Base-by-base conservation (phyloP, 768 basidiomycete genomes). In the Suillus subalutaceus region DNA sequence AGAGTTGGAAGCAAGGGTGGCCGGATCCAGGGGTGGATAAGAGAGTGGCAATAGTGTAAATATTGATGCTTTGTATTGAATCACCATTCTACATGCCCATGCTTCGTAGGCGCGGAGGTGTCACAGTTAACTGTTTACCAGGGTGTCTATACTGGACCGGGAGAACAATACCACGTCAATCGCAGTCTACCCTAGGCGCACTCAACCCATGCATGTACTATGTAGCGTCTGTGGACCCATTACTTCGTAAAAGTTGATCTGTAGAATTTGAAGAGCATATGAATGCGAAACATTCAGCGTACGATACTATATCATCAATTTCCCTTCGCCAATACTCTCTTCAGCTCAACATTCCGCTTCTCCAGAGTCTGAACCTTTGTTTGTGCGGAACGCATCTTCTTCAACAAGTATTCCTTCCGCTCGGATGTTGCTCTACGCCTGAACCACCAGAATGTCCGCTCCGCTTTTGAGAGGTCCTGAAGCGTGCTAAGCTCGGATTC, bases 401-500 rank as follows among this genome's bases (percentile, higher is more conserved):
- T 84, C 70, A 90, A 75, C 62, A 97, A 76, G 75, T 90, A 91
- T 44, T 80, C 83, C 26, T 86, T 87, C 65, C 97, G 84, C 66
- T 84, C 81, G 40, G 79, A 80, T 52, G 88, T 83, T 0, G 88
- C 88, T 18, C 76, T 78, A 68, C 78, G 79, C 65, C 82, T 81
- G 46, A 81, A 80, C 76, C 82, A 84, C 71, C 80, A 75, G 55
- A 79, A 82, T 62, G 79, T 77, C 55, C 80, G 79, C 50, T 84
- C 83, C 12, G 82, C 79, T 48, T 87, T 85, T 15, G 61, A 37
- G n/a, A 96, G 90, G 56, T 86, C 86, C 59, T 86, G 86, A 23
- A 99, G 80, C 10, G 81, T 81, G 16, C 82, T 73, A 18, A 98
- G 82, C 74, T 98, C 96, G 23, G 85, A 81, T 75, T 97, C 96